phyloP scores from a whole-genome alignment of 495 filamentous ascomycete genomes.

The Lasiosphaeria hispida region DNA sequence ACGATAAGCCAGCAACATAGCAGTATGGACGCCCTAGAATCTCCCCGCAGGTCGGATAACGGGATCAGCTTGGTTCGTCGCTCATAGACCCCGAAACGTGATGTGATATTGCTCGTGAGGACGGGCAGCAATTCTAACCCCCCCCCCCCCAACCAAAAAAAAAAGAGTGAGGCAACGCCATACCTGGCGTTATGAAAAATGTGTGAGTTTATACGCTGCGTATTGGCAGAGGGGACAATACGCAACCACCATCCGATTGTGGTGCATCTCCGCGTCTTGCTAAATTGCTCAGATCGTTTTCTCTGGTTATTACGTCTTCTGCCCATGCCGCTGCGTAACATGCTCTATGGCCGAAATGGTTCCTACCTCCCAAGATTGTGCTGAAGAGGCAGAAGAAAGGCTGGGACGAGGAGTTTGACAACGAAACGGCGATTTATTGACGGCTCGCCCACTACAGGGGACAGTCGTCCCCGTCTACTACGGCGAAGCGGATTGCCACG shows the following conservation, averaged over 20 bases:
- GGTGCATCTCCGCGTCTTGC: not conserved
- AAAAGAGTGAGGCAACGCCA: no score
- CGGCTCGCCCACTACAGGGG: not conserved
- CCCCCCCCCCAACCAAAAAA: no score
- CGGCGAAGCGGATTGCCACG: not conserved
- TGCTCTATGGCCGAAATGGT: not conserved
- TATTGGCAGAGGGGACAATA: not conserved
- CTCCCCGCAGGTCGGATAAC: no score
- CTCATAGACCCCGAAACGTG: no score
- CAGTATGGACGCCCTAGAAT: no score
- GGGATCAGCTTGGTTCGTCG: no score
- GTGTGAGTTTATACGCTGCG: no score
- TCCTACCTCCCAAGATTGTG: slow-evolving; percentile 7
- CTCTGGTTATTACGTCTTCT: not conserved
- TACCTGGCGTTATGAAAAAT: no score
- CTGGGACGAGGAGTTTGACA: slow-evolving; percentile 1
- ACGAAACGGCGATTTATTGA: not conserved
- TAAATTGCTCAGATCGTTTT: not conserved
- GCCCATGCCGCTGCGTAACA: not conserved
- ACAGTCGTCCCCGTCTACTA: not conserved
- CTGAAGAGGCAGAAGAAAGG: slow-evolving; percentile 4
- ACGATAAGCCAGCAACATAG: no score
- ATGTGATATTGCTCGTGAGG: no score
- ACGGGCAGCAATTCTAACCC: no score
- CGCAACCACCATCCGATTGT: slow-evolving; percentile 1